Evolutionary conservation across 495 filamentous ascomycete species (phyloP).

Genomic region (Penicillium chermesinum): DNA sequence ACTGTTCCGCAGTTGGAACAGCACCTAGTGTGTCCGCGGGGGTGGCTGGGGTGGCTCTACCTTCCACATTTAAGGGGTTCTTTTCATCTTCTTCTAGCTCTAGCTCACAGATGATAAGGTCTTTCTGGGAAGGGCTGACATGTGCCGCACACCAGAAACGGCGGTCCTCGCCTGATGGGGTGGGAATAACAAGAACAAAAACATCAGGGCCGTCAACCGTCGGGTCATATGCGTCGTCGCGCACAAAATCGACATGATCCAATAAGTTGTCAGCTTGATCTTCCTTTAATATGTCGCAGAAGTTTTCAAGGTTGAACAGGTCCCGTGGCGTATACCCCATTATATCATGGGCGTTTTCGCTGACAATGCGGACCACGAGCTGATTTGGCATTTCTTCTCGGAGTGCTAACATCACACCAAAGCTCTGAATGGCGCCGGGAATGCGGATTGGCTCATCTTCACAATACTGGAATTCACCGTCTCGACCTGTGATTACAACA

Average conservation of each 20-base stretch:
- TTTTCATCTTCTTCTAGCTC: constrained; percentile 77
- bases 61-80: constrained; percentile 60
- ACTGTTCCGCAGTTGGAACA: constrained; percentile 65
- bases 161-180: constrained; percentile 44
- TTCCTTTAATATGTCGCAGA: constrained; percentile 73
- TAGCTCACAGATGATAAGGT: constrained; percentile 85
- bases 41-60: constrained; percentile 48
- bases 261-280: constrained; percentile 78
- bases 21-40: constrained; percentile 71
- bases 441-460: constrained; percentile 95
- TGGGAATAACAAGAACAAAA: constrained; percentile 67
- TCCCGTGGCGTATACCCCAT: constrained; percentile 76
- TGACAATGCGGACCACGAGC: constrained; percentile 70
- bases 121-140: constrained; percentile 55
- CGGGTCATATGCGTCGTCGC: constrained; percentile 66
- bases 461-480: constrained; percentile 68
- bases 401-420: constrained; percentile 75
- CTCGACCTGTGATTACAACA: constrained; percentile 75
- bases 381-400: constrained; percentile 63
- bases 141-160: constrained; percentile 92
- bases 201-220: constrained; percentile 76
- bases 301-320: constrained; percentile 69
- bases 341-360: constrained; percentile 76
- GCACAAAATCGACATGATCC: constrained; percentile 84
- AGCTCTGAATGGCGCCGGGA: constrained; percentile 84